Evolutionary conservation across 2,329 filamentous ascomycete genomes (phyloP).

Genomic region (Colletotrichum lentis): DNA sequence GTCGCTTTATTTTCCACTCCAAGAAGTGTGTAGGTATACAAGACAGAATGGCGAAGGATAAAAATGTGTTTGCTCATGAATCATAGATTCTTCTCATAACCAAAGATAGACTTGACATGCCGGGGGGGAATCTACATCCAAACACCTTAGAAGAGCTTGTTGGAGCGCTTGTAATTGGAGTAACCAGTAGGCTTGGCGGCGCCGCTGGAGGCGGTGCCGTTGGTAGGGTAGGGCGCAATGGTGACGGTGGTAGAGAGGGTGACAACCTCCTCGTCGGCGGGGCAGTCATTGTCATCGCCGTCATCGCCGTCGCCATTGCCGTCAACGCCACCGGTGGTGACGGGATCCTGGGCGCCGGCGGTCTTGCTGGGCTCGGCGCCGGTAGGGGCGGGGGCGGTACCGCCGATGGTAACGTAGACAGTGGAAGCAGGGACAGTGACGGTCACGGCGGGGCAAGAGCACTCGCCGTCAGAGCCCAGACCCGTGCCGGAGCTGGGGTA

Average conservation of each 20-base stretch:
- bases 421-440: constrained; percentile 42
- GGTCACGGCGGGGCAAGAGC: constrained; percentile 39
- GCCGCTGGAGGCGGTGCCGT: constrained; percentile 48
- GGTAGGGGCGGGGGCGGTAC: constrained; percentile 18
- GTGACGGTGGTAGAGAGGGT: constrained; percentile 47
- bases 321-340: constrained; percentile 39
- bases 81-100: constrained; percentile 38
- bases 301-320: constrained; percentile 25
- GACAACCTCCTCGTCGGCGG: constrained; percentile 40
- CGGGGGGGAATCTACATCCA: constrained; percentile 32
- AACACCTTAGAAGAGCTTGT: constrained; percentile 37
- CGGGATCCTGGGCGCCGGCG: constrained; percentile 39
- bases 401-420: constrained; percentile 43
- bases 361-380: constrained; percentile 35
- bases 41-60: constrained; percentile 28
- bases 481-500: constrained; percentile 21
- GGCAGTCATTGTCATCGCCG: constrained; percentile 39
- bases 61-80: constrained; percentile 35
- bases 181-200: constrained; percentile 49
- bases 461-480: constrained; percentile 30
- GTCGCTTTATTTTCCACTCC: constrained; percentile 27
- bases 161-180: constrained; percentile 43
- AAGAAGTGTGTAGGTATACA: constrained; percentile 22
- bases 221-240: constrained; percentile 52
- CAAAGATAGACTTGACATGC: constrained; percentile 35